Base-by-base conservation (phyloP, 2,329 filamentous ascomycete genomes). In the Hypoxylon sp. region DNA sequence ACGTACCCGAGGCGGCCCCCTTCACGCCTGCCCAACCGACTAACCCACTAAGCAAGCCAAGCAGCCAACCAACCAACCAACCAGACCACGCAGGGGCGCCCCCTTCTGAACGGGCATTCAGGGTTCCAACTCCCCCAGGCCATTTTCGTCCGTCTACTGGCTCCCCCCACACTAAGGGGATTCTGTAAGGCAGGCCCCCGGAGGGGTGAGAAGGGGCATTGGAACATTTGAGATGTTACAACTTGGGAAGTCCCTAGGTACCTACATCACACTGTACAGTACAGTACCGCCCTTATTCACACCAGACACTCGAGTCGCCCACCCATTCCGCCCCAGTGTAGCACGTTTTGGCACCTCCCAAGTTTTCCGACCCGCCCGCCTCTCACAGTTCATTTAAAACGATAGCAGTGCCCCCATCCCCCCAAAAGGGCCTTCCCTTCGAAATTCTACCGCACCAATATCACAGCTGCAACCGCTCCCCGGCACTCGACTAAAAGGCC, bases 331-430 rank as follows among this genome's bases (percentile, higher is more conserved):
- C 58, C 62, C 61, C 65, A 59, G 53, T 53, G 68, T 68, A 65
- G 67, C 64, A 70, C 61, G 59, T 69, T 71, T 69, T 68, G 60
- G 61, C 54, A 63, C 54, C 55, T 62, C 46, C 55, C 59, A 67
- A 57, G 40, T 67, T 70, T 71, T 64, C 70, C 71, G 72, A 73
- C 72, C 69, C 69, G 71, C 70, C 70, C 69, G 64, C 62, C 62
- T 50, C 69, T 70, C 69, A 69, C 71, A 63, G 62, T 69, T 74
- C 73, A 75, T 77, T 77, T 78, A 77, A 75, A 77, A 74, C 69
- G 74, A 73, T 71, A 74, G 69, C 72, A 73, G 70, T 71, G 71
- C 75, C 74, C 75, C 74, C 75, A 72, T 74, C 68, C 69, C 69
- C 61, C 73, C 72, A 22, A 69, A 70, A 71, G 66, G 68, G 65